Evolutionary conservation across 176 grass and related monocot genomes (phyloP).

Genomic region (Oryza coarctata): DNA sequence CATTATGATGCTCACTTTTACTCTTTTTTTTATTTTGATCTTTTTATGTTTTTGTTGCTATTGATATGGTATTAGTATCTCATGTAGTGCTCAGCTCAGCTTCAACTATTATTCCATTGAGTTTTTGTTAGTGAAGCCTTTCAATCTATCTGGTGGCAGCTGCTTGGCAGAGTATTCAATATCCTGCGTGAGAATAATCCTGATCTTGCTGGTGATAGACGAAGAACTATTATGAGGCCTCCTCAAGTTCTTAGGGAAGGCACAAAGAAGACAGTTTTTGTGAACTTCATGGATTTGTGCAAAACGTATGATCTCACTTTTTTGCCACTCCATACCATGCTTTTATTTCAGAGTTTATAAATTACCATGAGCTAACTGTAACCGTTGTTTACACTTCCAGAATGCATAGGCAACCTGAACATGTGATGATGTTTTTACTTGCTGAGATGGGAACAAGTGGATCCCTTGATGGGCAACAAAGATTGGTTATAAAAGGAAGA

Average conservation of each 20-base stretch:
- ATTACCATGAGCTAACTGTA: slow-evolving; percentile 14
- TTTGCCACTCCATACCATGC: not conserved
- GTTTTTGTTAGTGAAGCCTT: slow-evolving; percentile 23
- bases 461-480: slow-evolving; percentile 97
- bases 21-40: not conserved
- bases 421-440: slow-evolving; percentile 95
- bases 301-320: slow-evolving; percentile 63
- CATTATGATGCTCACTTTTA: not conserved
- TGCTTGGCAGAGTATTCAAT: slow-evolving; percentile 94
- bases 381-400: slow-evolving; percentile 38
- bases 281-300: slow-evolving; percentile 98
- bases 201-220: slow-evolving; percentile 96
- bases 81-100: not conserved
- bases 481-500: slow-evolving; percentile 93
- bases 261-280: slow-evolving; percentile 99
- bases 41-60: not conserved
- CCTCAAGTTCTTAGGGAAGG: slow-evolving; percentile 99
- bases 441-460: slow-evolving; percentile 99
- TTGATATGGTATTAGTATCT: not conserved
- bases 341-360: slow-evolving; percentile 9
- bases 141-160: slow-evolving; percentile 45
- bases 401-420: slow-evolving; percentile 99
- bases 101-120: slow-evolving; percentile 5
- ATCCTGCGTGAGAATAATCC: slow-evolving; percentile 98
- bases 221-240: slow-evolving; percentile 96